Conservation (phyloP, 176 grass and related monocot genomes). For the Neostapfia colusana region DNA sequence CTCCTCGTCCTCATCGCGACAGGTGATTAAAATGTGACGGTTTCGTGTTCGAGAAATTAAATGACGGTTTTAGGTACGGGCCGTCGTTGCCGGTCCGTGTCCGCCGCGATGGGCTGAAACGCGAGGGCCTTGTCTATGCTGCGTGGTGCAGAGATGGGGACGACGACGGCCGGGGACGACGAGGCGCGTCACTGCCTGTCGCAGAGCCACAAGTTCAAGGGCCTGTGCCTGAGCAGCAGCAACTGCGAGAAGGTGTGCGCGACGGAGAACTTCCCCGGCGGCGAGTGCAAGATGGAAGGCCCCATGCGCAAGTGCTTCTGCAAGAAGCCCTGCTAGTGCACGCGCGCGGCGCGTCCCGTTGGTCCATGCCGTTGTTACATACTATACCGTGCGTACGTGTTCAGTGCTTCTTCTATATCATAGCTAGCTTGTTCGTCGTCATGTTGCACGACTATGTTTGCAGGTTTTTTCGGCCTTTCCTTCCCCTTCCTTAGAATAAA, state of each 20-base stretch:
- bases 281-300: background rate
- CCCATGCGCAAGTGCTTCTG: background rate
- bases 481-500: no score
- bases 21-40: background rate
- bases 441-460: no score
- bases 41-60: no score
- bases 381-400: no score
- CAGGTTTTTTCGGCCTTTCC: no score
- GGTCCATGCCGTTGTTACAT: background rate
- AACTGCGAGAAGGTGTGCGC: background rate
- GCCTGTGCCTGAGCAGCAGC: background rate
- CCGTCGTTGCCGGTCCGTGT: background rate
- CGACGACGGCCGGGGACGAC: background rate
- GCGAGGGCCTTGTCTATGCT: no score
- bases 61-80: background rate
- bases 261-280: background rate
- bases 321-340: slow-evolving; percentile 13
- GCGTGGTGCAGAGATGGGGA: background rate
- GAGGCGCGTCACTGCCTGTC: background rate
- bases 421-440: no score
- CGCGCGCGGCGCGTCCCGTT: background rate
- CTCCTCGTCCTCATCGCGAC: background rate
- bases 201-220: background rate
- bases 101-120: background rate
- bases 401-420: background rate